Evolutionary conservation across 2,329 filamentous ascomycete species (phyloP), one percentile per base, ranked within the genome.

Genomic region (Hypoxylon sp.): DNA sequence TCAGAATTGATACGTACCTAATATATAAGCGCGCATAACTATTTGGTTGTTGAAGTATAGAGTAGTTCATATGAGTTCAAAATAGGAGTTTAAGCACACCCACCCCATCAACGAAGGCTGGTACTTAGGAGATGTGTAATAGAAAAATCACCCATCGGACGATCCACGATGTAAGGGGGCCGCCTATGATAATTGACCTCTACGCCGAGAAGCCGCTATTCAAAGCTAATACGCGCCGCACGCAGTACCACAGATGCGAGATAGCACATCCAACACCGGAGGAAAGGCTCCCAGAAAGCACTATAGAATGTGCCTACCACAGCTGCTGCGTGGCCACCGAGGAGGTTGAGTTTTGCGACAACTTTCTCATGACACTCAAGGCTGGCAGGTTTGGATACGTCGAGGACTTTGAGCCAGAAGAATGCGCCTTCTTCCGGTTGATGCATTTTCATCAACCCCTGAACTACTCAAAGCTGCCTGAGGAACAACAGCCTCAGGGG

Each of bases 61-160:
- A n/a, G n/a, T n/a, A n/a, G n/a, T n/a, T n/a, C n/a, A n/a, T n/a
- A n/a, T n/a, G n/a, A n/a, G n/a, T n/a, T n/a, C n/a, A n/a, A n/a
- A n/a, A n/a, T n/a, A n/a, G n/a, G n/a, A n/a, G n/a, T n/a, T n/a
- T n/a, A n/a, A n/a, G n/a, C n/a, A n/a, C n/a, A n/a, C n/a, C n/a
- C n/a, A n/a, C n/a, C n/a, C n/a, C n/a, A n/a, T n/a, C n/a, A n/a
- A n/a, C n/a, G n/a, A n/a, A n/a, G n/a, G n/a, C n/a, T n/a, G n/a
- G n/a, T n/a, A n/a, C n/a, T n/a, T n/a, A n/a, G 11, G 59, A 43
- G 5, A 68, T 68, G 66, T 68, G 66, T 21, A 38, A 49, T 1
- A 51, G 29, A 1, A 57, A 50, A 1, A 37, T 62, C 6, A 56
- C 32, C 2, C 64, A 68, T 21, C n/a, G 48, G 5, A 68, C 67